Evolutionary conservation across 176 grass and related monocot species (phyloP).

Genomic region (Cenchrus americanus): DNA sequence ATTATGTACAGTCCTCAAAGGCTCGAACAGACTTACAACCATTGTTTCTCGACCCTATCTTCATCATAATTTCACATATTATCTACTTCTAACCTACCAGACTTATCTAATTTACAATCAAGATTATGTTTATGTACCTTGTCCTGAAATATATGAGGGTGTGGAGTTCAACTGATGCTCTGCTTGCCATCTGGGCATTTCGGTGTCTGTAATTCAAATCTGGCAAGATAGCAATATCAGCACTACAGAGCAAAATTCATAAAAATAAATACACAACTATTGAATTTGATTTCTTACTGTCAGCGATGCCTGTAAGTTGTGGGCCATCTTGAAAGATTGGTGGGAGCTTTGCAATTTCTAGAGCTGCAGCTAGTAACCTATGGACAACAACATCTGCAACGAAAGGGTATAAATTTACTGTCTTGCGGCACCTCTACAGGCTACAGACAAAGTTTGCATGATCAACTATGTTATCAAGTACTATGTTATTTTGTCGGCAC

Average conservation of each 20-base stretch:
- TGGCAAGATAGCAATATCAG: conserved; percentile 51
- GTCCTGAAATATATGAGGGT: conserved; percentile 97
- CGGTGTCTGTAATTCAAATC: conserved; percentile 92
- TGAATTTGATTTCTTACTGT: conserved; percentile 72
- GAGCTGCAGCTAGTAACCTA: conserved; percentile 91
- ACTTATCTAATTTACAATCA: conserved; percentile 10
- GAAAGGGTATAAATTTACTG: conserved; percentile 39
- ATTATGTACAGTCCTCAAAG: not conserved
- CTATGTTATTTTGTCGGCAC: no score
- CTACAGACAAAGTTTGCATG: not conserved
- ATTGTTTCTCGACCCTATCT: conserved; percentile 21
- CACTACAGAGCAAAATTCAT: not conserved
- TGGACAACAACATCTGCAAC: conserved; percentile 96
- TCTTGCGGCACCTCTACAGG: not conserved
- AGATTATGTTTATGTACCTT: conserved; percentile 63
- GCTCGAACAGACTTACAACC: conserved; percentile 9
- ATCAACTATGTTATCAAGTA: conserved; percentile 3
- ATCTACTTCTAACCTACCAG: conserved; percentile 21
- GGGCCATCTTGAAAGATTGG: conserved; percentile 88
- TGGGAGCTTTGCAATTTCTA: conserved; percentile 92
- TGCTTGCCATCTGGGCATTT: conserved; percentile 98
- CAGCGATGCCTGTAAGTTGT: conserved; percentile 83
- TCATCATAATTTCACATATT: not conserved
- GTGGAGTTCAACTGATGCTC: conserved; percentile 95
- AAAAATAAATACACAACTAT: conserved; percentile 22